Base-by-base conservation (phyloP, 2,329 filamentous ascomycete species). In the Cladosporium phlei region DNA sequence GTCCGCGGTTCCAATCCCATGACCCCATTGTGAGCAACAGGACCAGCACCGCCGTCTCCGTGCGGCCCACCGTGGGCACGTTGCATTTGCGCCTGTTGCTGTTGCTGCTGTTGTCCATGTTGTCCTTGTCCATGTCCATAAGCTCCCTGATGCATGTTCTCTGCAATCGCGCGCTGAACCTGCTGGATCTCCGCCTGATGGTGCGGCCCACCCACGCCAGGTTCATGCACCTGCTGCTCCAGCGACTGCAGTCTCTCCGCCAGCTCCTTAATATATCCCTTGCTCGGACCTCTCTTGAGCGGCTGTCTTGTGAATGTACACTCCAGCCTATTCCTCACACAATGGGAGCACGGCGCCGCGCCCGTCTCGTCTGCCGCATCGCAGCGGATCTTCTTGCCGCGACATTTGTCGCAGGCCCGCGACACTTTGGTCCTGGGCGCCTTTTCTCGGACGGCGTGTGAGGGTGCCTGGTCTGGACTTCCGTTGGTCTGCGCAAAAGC, bases 181-280 rank as follows among this genome's bases (percentile, higher is more conserved):
- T 60, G 59, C 47, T 62, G 59, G 10, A 45, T 45, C 32, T 63
- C 54, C 19, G 50, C 47, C 24, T 63, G 58, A 35, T 58, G 55
- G 24, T 57, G 55, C 34, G 57, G 51, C 17, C 52, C 47, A 7
- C 46, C 38, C 34, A 57, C 30, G 20, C 58, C 54, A 14, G 56
- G 53, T 17, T 59, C 60, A 11, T 61, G 59, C 48, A 93, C 80
- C 61, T 88, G 86, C 54, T 83, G 85, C 63, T 95, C 89, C 35
- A 95, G 83, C 33, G 79, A 83, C 58, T 90, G 82, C 49, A 95
- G 81, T 20, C 89, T 77, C 61, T 95, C 88, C 19, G 88, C 88
- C 17, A 95, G 77, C 65, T 95, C 88, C 63, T 94, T 95, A 64
- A 95, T 95, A 59, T 95, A 95, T 12, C 89, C 89, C 77, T 95